Base-by-base conservation (phyloP, 805 yeast genomes). In the Ogataea saltuana region DNA sequence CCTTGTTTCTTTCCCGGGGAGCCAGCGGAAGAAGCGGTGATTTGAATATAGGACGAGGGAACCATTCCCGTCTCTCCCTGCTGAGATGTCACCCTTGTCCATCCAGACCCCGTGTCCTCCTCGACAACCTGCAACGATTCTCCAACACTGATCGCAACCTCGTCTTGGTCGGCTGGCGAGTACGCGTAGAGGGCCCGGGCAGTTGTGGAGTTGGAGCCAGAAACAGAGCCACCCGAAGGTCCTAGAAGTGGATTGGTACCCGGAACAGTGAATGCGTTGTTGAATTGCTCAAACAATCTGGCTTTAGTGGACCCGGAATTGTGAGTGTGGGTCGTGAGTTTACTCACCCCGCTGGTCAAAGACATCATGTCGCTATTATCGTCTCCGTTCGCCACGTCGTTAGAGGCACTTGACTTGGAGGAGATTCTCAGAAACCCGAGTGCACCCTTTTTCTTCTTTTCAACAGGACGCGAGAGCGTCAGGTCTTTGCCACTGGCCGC, bases 41-140 rank as follows among this genome's bases (percentile, higher is more conserved):
- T 61, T 48, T 81, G 81, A 6, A 90, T 63, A 59, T 91, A 91
- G 0, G 85, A 67, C 0, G 95, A 80, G 2, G 99, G 99, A 4
- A 90, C 97, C 29, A 90, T 70, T 0, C 99, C 99, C 31, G 67
- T 68, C 8, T 63, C 61, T 4, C 75, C 75, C 17, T 61, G 58
- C 2, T 68, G 50, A n/a, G 71, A 69, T n/a, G 53, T 54, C 8
- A 89, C 79, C 52, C 69, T 65, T 2, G 95, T 85, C 99, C 99
- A 91, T 0, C 99, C 99, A 13, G 88, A 80, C 0, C 97, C 97
- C 49, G 87, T 90, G 60, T 93, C 98, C 1, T 68, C 67, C 38
- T 77, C 81, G 0, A 82, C 42, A 4, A 91, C 73, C 4, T 67
- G 67, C 30, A 90, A 65, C 1, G 61, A 56, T 22, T 85, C 95